A percentile compares a stretch with the other conserved stretches of the same genome.
phyloP scores from a whole-genome alignment of 805 yeast genomes.

The Candida odintsovae region DNA sequence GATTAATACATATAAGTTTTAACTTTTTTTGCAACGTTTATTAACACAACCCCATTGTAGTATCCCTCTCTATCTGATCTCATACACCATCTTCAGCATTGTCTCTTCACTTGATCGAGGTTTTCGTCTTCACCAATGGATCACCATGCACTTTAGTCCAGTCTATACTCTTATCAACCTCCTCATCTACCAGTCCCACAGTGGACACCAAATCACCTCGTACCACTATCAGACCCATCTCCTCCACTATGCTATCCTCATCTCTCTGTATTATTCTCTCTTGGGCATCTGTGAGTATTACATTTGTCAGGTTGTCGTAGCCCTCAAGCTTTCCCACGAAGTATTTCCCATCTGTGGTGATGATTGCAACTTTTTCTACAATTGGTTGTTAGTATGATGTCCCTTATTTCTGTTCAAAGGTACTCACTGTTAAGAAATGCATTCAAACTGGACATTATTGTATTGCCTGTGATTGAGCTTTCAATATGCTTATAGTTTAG shows the following conservation, averaged over 20 bases:
- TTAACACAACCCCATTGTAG: not conserved
- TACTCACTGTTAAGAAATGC: constrained; percentile 20
- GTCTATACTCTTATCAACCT: constrained; percentile 33
- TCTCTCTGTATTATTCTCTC: constrained; percentile 44
- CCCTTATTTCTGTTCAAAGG: not conserved
- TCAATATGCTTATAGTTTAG: not conserved
- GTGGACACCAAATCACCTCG: constrained; percentile 58
- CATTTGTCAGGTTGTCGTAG: constrained; percentile 59
- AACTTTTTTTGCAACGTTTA: not conserved
- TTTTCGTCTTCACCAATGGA: constrained; percentile 20
- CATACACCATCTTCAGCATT: not conserved
- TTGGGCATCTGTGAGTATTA: constrained; percentile 44
- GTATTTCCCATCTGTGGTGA: constrained; percentile 53
- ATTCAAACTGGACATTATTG: constrained; percentile 17
- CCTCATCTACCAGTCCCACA: constrained; percentile 47
- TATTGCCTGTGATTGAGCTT: not conserved
- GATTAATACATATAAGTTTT: constrained; percentile 7
- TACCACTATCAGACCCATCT: constrained; percentile 44
- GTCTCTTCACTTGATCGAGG: constrained; percentile 14
- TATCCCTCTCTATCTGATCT: not conserved
- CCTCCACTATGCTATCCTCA: constrained; percentile 20
- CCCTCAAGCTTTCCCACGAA: constrained; percentile 48
- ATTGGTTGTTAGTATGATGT: constrained; percentile 9
- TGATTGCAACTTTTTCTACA: constrained; percentile 44
- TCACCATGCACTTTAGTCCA: constrained; percentile 23